These are phyloP conservation scores for Colletotrichum sp. DNA, from an alignment of 2,329 filamentous ascomycete genomes.

Conservation along the genomic window DNA sequence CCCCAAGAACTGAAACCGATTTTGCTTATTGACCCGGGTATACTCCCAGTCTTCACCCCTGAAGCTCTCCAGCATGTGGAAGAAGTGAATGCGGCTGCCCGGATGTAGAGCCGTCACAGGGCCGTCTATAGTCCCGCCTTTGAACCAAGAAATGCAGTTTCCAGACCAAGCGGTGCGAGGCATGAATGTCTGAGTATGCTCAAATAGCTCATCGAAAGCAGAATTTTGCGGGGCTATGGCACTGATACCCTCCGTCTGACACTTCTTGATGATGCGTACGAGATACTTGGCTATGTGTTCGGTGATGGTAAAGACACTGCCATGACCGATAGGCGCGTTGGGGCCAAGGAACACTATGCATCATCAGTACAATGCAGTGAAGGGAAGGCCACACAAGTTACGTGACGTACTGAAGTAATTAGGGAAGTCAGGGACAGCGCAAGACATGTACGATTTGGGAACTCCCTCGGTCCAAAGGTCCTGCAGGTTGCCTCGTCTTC, in stretches of 20 bases:
- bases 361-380: not conserved
- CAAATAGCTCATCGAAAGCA: conserved; percentile 33
- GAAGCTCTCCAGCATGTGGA: conserved; percentile 26
- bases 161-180: conserved; percentile 33
- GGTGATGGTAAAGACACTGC: conserved; percentile 29
- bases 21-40: conserved; percentile 10
- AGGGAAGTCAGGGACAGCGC: conserved; percentile 29
- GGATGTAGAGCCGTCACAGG: conserved; percentile 28
- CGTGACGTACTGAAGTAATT: conserved; percentile 28
- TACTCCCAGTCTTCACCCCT: conserved; percentile 32
- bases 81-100: conserved; percentile 17
- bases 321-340: conserved; percentile 23
- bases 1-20: conserved; percentile 27
- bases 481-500: conserved; percentile 19
- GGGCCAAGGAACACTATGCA: conserved; percentile 23
- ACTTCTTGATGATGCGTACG: conserved; percentile 31
- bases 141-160: conserved; percentile 34
- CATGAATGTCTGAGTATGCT: conserved; percentile 31
- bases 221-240: conserved; percentile 29
- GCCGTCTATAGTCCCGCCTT: conserved; percentile 25
- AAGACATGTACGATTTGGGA: conserved; percentile 29
- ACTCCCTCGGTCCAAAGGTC: conserved; percentile 27
- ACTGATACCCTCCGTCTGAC: conserved; percentile 33
- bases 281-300: conserved; percentile 33
- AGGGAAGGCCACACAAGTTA: rapidly evolving